Evolutionary conservation across 2,329 filamentous ascomycete species (phyloP), one percentile per base, ranked within the genome.

Genomic region (Madurella mycetomatis): DNA sequence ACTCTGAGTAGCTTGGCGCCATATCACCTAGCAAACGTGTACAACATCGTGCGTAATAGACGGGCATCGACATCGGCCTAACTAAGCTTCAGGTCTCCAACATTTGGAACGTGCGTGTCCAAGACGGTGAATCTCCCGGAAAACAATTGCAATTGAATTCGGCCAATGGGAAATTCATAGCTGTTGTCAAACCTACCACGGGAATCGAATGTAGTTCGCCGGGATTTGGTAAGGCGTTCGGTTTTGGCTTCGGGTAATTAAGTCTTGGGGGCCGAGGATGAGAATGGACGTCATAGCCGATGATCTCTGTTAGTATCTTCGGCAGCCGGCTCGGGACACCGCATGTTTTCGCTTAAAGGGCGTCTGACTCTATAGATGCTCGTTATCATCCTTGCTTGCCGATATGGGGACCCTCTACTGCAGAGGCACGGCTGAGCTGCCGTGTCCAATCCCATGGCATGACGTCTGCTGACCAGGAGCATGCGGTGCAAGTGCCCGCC

Each of bases 401-500:
- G 34, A 37, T 9, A 15, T 37, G 18, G 11, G n/a, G 30, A 17
- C 41, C 41, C 34, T 37, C 42, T 45, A 30, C 18, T 49, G 41
- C 41, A 18, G 44, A 18, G 16, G 7, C 11, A 15, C 7, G 42
- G 15, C 37, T 32, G 32, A 31, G 5, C 19, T 34, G 11, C 15
- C 44, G 13, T 18, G 37, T 44, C 45, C 34, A 46, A 47, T 49
- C 49, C 30, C 34, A 16, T 46, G 42, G 9, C 41, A 46, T 13
- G 37, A 1, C 34, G 25, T 9, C 39, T 9, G 43, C 40, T 19
- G 18, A 45, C 13, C 25, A 40, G 15, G 15, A 34, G n/a, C 9
- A 15, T 15, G 11, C 18, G 37, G 40, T 56, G 54, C 47, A 53
- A 48, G 47, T 18, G 53, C 41, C 54, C 54, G 54, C 30, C 5